A percentile compares a stretch with the other conserved stretches of the same genome.
These are phyloP conservation scores for Ogataea trehalophila DNA, from an alignment of 805 yeast genomes.

Conservation along the genomic window DNA sequence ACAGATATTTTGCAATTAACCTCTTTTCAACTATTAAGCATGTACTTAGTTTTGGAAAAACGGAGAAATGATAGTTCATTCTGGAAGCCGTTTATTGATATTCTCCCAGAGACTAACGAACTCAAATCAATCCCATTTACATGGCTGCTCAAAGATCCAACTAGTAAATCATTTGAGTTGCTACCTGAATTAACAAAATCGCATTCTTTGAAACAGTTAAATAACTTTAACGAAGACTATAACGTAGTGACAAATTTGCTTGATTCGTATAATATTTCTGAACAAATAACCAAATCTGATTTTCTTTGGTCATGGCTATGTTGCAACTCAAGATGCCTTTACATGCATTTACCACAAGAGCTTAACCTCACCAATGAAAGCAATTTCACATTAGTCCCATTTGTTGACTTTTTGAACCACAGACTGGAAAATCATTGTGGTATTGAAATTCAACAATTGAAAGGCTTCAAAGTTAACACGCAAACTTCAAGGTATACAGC, in stretches of 20 bases:
- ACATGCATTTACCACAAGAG: conserved; percentile 52
- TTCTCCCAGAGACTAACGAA: conserved; percentile 55
- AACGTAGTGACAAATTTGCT: conserved; percentile 28
- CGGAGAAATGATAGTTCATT: conserved; percentile 38
- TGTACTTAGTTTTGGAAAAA: conserved; percentile 45
- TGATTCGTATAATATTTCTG: conserved; percentile 2
- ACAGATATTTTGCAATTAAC: conserved; percentile 38
- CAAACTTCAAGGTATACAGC: conserved; percentile 27
- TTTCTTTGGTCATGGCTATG: conserved; percentile 78
- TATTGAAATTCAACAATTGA: conserved; percentile 36
- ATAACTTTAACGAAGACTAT: conserved; percentile 44
- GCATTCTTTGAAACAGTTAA: conserved; percentile 38
- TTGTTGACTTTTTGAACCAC: conserved; percentile 85
- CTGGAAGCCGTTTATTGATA: conserved; percentile 67
- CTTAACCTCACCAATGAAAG: conserved; percentile 44
- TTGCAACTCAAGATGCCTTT: conserved; percentile 87
- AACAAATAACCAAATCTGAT: conserved; percentile 15
- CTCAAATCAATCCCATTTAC: conserved; percentile 55
- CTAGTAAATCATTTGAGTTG: conserved; percentile 26
- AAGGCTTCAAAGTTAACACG: conserved; percentile 52
- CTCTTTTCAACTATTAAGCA: conserved; percentile 55
- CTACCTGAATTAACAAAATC: conserved; percentile 41
- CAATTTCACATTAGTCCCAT: conserved; percentile 88
- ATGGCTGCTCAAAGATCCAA: conserved; percentile 43
- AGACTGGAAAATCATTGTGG: conserved; percentile 45